These are phyloP conservation scores for Pontederia paniculata DNA, from an alignment of 176 grass and related monocot genomes.

Conservation along the genomic window DNA sequence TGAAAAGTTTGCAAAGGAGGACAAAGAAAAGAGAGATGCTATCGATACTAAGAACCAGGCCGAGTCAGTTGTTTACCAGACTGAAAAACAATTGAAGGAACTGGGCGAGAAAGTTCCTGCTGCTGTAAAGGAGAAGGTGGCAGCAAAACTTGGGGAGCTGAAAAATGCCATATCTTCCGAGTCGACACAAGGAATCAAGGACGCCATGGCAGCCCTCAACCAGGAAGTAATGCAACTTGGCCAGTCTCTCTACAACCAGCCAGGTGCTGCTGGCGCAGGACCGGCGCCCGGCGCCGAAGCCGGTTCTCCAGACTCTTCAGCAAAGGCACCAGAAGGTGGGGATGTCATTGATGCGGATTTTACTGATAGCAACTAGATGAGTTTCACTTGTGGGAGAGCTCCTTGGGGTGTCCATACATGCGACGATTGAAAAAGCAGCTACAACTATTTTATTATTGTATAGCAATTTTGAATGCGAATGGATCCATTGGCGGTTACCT, in stretches of 20 bases:
- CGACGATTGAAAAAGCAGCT: too few species aligned
- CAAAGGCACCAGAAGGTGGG: slow-evolving; percentile 25
- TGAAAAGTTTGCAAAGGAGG: slow-evolving; percentile 57
- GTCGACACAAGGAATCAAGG: slow-evolving; percentile 42
- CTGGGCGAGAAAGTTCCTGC: slow-evolving; percentile 57
- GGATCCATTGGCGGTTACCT: too few species aligned
- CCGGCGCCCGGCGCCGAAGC: slow-evolving; percentile 33
- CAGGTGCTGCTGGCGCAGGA: slow-evolving; percentile 25
- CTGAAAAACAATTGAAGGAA: slow-evolving; percentile 73
- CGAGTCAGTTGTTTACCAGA: slow-evolving; percentile 62
- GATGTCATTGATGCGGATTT: slow-evolving; percentile 70
- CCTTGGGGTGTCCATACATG: too few species aligned
- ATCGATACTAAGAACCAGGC: slow-evolving; percentile 79
- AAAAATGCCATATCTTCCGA: slow-evolving; percentile 33
- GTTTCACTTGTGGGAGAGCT: background rate
- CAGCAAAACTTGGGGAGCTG: slow-evolving; percentile 45
- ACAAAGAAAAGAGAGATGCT: slow-evolving; percentile 57
- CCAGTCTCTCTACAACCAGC: slow-evolving; percentile 52
- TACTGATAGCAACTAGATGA: slow-evolving; percentile 40
- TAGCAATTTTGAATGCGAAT: too few species aligned
- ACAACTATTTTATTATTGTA: too few species aligned
- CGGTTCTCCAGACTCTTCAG: slow-evolving; percentile 25
- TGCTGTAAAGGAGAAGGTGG: slow-evolving; percentile 43
- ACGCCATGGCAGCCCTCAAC: slow-evolving; percentile 43
- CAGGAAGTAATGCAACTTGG: slow-evolving; percentile 79